Evolutionary conservation across 768 basidiomycete species (phyloP).

Genomic region (Tulasnella calospora): DNA sequence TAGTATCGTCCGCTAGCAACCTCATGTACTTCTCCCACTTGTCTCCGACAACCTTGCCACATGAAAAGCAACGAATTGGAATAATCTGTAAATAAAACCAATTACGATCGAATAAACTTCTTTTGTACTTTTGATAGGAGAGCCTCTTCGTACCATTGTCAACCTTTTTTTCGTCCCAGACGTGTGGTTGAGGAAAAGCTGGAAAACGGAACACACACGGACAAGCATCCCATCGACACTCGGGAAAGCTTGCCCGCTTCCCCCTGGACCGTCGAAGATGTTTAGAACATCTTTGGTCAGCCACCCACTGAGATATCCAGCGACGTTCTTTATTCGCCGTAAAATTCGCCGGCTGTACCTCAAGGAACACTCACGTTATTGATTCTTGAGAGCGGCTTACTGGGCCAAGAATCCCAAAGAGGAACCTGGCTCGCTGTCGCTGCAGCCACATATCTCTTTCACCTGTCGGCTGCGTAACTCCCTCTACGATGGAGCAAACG

Average conservation of each 20-base stretch:
- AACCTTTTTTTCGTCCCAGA: neutral
- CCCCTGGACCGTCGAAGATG: no score
- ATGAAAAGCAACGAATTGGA: slow-evolving; percentile 92
- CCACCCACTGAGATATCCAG: neutral
- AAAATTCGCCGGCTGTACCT: neutral
- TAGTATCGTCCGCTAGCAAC: slow-evolving; percentile 70
- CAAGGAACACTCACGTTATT: neutral
- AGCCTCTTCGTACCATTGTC: neutral
- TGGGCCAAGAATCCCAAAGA: no score
- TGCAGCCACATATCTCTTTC: no score
- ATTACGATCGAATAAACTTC: neutral
- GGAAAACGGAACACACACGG: neutral
- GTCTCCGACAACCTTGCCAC: slow-evolving; percentile 95
- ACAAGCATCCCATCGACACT: neutral
- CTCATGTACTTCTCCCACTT: slow-evolving; percentile 89
- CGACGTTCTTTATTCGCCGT: neutral
- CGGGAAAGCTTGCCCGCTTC: no score
- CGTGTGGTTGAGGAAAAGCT: slow-evolving; percentile 3
- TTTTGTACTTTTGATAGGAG: neutral
- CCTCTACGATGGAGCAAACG: no score
- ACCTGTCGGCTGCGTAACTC: no score
- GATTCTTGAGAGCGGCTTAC: no score
- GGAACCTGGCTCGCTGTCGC: no score
- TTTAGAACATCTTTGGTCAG: no score
- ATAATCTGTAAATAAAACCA: slow-evolving; percentile 61